These are phyloP conservation scores for Pythium phragmiticola DNA, from an alignment of 352 stramenopile species.

Conservation along the genomic window DNA sequence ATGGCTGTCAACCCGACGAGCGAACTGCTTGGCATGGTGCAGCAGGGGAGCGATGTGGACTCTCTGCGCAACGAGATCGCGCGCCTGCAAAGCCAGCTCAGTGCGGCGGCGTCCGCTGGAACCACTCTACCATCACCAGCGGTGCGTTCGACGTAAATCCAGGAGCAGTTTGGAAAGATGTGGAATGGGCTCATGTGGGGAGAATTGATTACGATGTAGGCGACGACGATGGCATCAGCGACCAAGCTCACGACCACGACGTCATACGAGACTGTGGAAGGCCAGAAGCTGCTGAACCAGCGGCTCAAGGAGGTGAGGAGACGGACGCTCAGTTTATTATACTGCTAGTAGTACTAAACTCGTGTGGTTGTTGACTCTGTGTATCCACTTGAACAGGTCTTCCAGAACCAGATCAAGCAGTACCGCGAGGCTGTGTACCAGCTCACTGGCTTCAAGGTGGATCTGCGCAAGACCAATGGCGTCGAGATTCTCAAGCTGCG, in stretches of 20 bases:
- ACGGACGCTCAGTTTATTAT: not conserved
- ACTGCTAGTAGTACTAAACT: not conserved
- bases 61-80: constrained; percentile 37
- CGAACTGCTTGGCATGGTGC: constrained; percentile 45
- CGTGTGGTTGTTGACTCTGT: not conserved
- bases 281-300: constrained; percentile 85
- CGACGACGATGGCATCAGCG: constrained; percentile 17
- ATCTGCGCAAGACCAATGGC: constrained; percentile 79
- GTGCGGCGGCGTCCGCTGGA: not conserved
- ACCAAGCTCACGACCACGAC: constrained; percentile 66
- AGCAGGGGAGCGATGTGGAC: constrained; percentile 41
- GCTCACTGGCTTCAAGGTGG: constrained; percentile 87
- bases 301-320: constrained; percentile 78
- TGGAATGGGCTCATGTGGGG: not conserved
- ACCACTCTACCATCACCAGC: not conserved
- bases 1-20: constrained; percentile 80
- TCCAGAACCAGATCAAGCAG: constrained; percentile 80
- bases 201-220: constrained; percentile 2
- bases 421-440: constrained; percentile 89
- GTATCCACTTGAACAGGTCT: constrained; percentile 26
- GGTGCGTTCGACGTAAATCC: not conserved
- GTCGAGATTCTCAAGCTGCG: constrained; percentile 73
- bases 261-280: constrained; percentile 84
- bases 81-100: constrained; percentile 22
- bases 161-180: not conserved